Conservation (phyloP, 805 yeast species). For the Pichia kluyveri region DNA sequence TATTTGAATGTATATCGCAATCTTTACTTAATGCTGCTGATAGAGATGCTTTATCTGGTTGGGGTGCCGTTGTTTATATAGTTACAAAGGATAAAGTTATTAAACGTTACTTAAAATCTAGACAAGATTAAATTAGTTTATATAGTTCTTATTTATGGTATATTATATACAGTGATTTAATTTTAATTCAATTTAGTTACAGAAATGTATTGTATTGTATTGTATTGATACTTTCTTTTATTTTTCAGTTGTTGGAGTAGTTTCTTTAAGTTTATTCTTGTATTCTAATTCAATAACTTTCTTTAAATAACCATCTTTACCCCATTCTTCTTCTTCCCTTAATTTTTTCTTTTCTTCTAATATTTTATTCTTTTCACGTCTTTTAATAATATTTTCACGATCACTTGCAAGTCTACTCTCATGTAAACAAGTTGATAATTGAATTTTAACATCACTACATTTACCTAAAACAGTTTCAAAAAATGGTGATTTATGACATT, state of each 20-base stretch:
- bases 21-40: constrained; percentile 91
- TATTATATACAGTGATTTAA: neutral
- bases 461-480: constrained; percentile 66
- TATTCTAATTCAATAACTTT: constrained; percentile 51
- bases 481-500: constrained; percentile 71
- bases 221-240: neutral
- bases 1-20: constrained; percentile 92
- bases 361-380: constrained; percentile 46
- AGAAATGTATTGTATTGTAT: too few relatives aligned
- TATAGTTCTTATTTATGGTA: constrained; percentile 1
- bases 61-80: constrained; percentile 95
- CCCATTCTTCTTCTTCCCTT: constrained; percentile 69
- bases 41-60: constrained; percentile 94
- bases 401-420: constrained; percentile 60
- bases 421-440: constrained; percentile 70
- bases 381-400: constrained; percentile 42
- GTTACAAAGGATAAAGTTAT: constrained; percentile 87
- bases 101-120: constrained; percentile 80
- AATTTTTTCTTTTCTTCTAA: constrained; percentile 50
- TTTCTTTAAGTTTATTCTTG: constrained; percentile 15
- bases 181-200: too few relatives aligned
- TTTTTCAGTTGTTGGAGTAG: neutral
- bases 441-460: constrained; percentile 79
- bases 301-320: constrained; percentile 63
- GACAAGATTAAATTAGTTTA: constrained; percentile 65